Conservation (phyloP, 2,329 filamentous ascomycete genomes). For the Ascochyta fabae region DNA sequence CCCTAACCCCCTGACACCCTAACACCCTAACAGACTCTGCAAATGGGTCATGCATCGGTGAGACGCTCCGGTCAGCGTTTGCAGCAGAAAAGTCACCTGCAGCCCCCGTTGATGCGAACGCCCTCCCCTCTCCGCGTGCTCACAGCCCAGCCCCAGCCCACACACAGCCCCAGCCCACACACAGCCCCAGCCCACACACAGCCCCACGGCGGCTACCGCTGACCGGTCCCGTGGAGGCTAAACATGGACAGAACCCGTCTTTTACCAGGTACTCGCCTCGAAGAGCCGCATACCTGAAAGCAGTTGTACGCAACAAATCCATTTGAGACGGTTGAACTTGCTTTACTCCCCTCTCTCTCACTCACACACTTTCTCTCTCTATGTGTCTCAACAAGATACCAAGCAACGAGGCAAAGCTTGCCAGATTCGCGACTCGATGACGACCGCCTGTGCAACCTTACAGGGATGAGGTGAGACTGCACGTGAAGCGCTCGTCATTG, state of each 20-base stretch:
- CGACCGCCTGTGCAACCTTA: conserved; percentile 6
- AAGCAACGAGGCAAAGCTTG: neutral
- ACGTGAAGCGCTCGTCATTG: conserved; percentile 2
- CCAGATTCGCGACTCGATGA: conserved; percentile 7
- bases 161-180: neutral
- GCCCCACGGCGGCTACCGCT: conserved; percentile 13
- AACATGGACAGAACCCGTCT: too few species aligned
- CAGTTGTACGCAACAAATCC: too few species aligned
- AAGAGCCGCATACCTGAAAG: too few species aligned
- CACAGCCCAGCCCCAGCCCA: neutral
- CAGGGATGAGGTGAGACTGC: conserved; percentile 8
- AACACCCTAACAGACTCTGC: neutral
- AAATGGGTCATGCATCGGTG: conserved; percentile 1
- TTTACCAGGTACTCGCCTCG: too few species aligned
- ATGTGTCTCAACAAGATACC: too few species aligned
- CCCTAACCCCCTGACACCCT: too few species aligned
- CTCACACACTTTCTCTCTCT: too few species aligned
- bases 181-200: conserved; percentile 1
- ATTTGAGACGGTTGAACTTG: too few species aligned
- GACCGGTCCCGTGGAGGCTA: conserved; percentile 5
- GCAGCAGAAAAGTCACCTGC: conserved; percentile 3
- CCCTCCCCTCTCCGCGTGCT: conserved; percentile 6
- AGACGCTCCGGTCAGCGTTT: conserved; percentile 9
- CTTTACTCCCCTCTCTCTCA: too few species aligned
- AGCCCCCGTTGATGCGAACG: neutral